phyloP scores from a whole-genome alignment of 371 early-diverging fungal species.

The Mortierella sp. region DNA sequence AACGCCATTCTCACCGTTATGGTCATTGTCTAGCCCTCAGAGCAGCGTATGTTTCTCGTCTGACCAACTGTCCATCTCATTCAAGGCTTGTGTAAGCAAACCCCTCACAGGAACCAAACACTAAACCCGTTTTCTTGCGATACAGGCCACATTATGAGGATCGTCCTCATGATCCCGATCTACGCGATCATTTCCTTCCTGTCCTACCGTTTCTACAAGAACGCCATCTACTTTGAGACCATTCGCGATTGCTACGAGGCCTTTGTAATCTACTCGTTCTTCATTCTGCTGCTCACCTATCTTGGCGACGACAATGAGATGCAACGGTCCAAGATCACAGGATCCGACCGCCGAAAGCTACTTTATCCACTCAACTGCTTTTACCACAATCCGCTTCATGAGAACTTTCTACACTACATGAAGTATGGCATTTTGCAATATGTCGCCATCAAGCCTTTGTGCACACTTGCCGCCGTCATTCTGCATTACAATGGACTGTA shows the following conservation, averaged over 20 bases:
- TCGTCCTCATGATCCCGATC: slow-evolving; percentile 77
- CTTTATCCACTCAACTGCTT: slow-evolving; percentile 73
- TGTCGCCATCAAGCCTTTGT: slow-evolving; percentile 65
- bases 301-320: slow-evolving; percentile 58
- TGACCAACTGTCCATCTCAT: too few relatives aligned
- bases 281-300: slow-evolving; percentile 65
- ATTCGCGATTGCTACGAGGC: slow-evolving; percentile 78
- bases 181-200: slow-evolving; percentile 73
- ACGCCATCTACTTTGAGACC: slow-evolving; percentile 70
- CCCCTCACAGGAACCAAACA: too few relatives aligned
- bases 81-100: too few relatives aligned
- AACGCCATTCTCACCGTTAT: not conserved
- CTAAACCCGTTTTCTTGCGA: too few relatives aligned
- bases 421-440: slow-evolving; percentile 74
- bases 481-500: slow-evolving; percentile 59
- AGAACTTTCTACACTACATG: slow-evolving; percentile 64
- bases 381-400: slow-evolving; percentile 64
- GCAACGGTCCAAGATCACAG: slow-evolving; percentile 47
- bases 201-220: slow-evolving; percentile 70
- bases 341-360: slow-evolving; percentile 53
- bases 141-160: slow-evolving; percentile 73
- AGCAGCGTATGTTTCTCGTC: too few relatives aligned
- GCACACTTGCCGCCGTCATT: slow-evolving; percentile 66
- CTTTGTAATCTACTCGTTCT: slow-evolving; percentile 70
- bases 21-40: slow-evolving; percentile 34